Evolutionary conservation across 2,329 filamentous ascomycete species (phyloP), one percentile per base, ranked within the genome.

Genomic region (Penicillium paneum): DNA sequence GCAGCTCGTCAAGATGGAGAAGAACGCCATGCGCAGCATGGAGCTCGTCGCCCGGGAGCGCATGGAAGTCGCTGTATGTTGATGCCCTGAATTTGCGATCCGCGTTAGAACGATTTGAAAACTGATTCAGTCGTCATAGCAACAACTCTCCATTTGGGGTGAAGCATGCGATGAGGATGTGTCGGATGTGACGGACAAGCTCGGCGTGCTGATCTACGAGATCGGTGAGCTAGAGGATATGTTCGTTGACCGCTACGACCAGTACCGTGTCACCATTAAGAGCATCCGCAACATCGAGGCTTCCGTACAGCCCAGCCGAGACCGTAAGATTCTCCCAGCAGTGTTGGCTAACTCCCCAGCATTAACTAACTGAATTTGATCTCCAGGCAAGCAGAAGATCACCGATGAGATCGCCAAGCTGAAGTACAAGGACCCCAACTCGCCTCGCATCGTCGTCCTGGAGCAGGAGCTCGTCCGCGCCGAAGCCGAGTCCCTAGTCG

Each of bases 351-450:
- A 29, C n/a, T 13, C 8, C 10, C 11, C 39, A n/a, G 29, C 36
- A n/a, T 35, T 36, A 38, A 43, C 57, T 62, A 28, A 61, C 43
- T n/a, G 1, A 17, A 17, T 38, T 42, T 15, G 8, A 46, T 49
- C 29, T 13, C 34, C 39, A 95, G 90, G 91, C 76, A 99, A 99
- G 81, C 93, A 97, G 76, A 99, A 97, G 79, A 97, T 99, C 71
- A 96, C 91, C 67, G 94, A 99, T 73, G 91, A 97, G 73, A 99
- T 99, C 67, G 93, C 94, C 47, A 93, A 97, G 76, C 84, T 99
- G 68, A 99, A 99, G 78, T 99, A 97, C 85, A 99, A 99, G 81
- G 94, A 99, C 76, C 94, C 94, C 64, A 96, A 96, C 80, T 97
- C 92, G 34, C 92, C 93, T 61, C 94, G 91, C 79, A 97, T 99